Base-by-base conservation (phyloP, 345 rosid genomes). In the Draba incana region DNA sequence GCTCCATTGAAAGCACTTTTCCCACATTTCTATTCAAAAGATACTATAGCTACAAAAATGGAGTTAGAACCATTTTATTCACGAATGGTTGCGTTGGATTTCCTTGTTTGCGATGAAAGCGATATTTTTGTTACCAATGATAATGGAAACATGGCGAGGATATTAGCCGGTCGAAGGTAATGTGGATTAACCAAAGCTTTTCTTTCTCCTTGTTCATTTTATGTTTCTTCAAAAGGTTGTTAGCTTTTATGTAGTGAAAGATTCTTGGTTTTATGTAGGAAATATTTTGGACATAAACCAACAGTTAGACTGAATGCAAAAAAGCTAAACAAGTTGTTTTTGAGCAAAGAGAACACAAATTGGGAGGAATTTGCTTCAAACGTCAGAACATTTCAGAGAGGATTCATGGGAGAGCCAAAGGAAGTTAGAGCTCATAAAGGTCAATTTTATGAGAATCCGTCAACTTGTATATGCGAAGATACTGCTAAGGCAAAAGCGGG, bases 41-140 rank as follows among this genome's bases (percentile, higher is more conserved):
- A 94, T 65, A 88, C 90, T 50, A 68, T 92, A 44, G 89, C 98
- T 50, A 82, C 83, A 58, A 86, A 88, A 70, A 79, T 84, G 78
- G 99, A 95, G 80, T 46, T 95, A 60, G 75, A 82, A 41, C 86
- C 83, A 16, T 95, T 95, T 70, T 70, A 93, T 68, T 95, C 99
- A 6, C 78, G 97, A 39, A 92, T 92, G 99, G 99, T 97, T 79
- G 99, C 99, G 0, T 88, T 95, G 4, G 98, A 95, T 78, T 95
- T 92, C 64, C 79, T 85, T 33, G 99, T 91, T 58, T 94, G 99
- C 53, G 98, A 91, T 64, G 92, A 87, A 82, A 94, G 99, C 66
- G 96, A 89, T 72, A 96, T 94, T 3, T 91, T 94, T 60, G 98
- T 91, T 47, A 91, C 99, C 47, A 94, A 94, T 79, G 89, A 95